Percentiles rank a stretch among this genome's conserved stretches.
Conservation (phyloP, 2,329 filamentous ascomycete genomes). For the Botrytis medusae region DNA sequence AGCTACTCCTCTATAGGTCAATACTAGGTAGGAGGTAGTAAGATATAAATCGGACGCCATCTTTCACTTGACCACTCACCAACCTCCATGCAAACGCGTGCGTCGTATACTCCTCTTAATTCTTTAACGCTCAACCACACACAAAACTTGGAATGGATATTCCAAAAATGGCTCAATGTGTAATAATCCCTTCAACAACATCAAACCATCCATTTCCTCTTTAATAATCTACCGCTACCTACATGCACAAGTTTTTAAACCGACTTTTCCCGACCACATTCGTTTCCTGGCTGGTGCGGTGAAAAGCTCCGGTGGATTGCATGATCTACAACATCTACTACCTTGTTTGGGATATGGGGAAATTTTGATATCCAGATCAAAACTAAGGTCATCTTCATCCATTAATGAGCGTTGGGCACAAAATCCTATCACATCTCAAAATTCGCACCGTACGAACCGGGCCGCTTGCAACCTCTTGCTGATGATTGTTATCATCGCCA, state of each 20-base stretch:
- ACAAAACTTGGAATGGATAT: neutral
- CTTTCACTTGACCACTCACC: conserved; percentile 3
- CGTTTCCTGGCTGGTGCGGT: neutral
- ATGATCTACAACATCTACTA: neutral
- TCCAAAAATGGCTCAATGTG: neutral
- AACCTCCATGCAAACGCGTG: neutral
- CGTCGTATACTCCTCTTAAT: neutral
- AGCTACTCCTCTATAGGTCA: neutral
- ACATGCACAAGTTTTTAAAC: neutral
- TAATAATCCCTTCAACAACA: neutral
- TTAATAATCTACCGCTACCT: neutral
- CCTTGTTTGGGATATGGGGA: neutral
- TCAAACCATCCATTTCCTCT: neutral
- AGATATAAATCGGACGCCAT: neutral
- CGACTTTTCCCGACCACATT: neutral
- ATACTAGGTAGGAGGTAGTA: neutral
- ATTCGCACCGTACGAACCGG: conserved; percentile 3
- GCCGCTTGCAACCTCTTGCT: neutral
- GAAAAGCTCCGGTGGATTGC: neutral
- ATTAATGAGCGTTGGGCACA: conserved; percentile 1
- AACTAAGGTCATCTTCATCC: neutral
- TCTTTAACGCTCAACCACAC: neutral
- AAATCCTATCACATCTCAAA: conserved; percentile 3
- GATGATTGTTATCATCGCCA: neutral
- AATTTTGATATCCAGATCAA: conserved; percentile 4